phyloP scores from a whole-genome alignment of 2,329 filamentous ascomycete genomes.

The Fusarium mexicanum region DNA sequence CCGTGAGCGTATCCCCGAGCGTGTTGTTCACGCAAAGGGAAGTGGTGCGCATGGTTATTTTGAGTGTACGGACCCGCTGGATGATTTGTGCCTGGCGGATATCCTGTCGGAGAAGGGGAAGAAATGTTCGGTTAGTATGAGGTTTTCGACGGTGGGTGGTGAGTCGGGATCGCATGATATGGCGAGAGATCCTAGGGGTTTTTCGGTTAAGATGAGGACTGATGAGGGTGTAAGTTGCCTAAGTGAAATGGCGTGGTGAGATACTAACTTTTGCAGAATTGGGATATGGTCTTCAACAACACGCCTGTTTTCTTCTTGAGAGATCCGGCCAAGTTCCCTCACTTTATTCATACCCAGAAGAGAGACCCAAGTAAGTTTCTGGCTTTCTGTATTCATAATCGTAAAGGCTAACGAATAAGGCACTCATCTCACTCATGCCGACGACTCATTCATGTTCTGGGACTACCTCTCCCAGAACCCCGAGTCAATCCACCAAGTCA shows the following conservation, averaged over 20 bases:
- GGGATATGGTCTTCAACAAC: conserved; percentile 53
- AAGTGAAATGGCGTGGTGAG: accelerated
- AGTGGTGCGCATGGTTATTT: conserved; percentile 65
- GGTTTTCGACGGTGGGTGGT: conserved; percentile 81
- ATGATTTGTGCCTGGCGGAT: conserved; percentile 63
- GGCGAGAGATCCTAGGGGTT: conserved; percentile 77
- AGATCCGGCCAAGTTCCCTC: conserved; percentile 77
- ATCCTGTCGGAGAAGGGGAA: conserved; percentile 71
- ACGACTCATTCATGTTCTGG: conserved; percentile 28
- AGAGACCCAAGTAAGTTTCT: conserved; percentile 65
- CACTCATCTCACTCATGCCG: conserved; percentile 65
- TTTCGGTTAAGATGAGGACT: conserved; percentile 78
- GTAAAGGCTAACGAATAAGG: no score
- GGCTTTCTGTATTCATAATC: no score
- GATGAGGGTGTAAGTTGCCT: conserved; percentile 39
- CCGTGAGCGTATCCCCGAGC: conserved; percentile 69
- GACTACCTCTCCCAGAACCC: conserved; percentile 69
- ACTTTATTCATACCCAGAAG: conserved; percentile 81
- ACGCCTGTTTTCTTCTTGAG: conserved; percentile 81
- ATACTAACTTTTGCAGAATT: not conserved
- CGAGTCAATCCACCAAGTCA: conserved; percentile 65
- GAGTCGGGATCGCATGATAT: conserved; percentile 77
- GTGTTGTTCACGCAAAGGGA: conserved; percentile 69
- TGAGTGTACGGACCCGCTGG: conserved; percentile 58
- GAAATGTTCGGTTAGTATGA: conserved; percentile 71